Base-by-base conservation (phyloP, 179 eudicot species). In the Pouteria campechiana region DNA sequence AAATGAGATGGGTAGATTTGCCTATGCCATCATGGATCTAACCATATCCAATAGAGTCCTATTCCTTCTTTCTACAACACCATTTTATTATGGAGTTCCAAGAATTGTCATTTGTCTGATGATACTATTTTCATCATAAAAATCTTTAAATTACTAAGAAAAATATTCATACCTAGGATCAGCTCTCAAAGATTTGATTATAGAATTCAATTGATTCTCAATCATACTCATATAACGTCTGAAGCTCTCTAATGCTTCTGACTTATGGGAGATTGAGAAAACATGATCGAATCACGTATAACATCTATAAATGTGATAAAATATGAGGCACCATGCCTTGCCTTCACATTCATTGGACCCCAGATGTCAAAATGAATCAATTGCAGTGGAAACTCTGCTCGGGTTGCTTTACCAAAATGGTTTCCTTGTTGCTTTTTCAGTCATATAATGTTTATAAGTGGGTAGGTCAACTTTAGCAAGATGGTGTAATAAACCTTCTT, bases 361-460 rank as follows among this genome's bases (percentile, higher is more conserved):
- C 44, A 54, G 34, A 54, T 54, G 11, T 54, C 35, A 1, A 15
- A 54, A 15, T 54, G 44, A 7, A 54, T 27, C 0, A 55, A n/a
- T 7, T 55, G 35, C 20, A 55, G 17, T 23, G 45, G 44, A 5
- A 0, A 2, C 11, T n/a, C 3, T 7, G 25, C 52, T 17, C 44
- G 35, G 0, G 2, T 4, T 3, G 37, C 60, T 25, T 55, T 55
- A 0, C 50, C 43, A n/a, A 17, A 44, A 54, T 20, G 59, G 41
- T 14, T 54, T 54, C 13, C 35, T 12, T 5, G 6, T 33, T 10
- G 42, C 15, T 22, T 55, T 55, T 0, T 37, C 52, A 6, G 18
- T 29, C n/a, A 54, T 8, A 13, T 28, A 54, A 21, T n/a, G 6
- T 19, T 35, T 28, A 24, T 50, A 33, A 4, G 14, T 36, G 6